Conservation (phyloP, 2,329 filamentous ascomycete species). For the Cordyceps tenuipes region DNA sequence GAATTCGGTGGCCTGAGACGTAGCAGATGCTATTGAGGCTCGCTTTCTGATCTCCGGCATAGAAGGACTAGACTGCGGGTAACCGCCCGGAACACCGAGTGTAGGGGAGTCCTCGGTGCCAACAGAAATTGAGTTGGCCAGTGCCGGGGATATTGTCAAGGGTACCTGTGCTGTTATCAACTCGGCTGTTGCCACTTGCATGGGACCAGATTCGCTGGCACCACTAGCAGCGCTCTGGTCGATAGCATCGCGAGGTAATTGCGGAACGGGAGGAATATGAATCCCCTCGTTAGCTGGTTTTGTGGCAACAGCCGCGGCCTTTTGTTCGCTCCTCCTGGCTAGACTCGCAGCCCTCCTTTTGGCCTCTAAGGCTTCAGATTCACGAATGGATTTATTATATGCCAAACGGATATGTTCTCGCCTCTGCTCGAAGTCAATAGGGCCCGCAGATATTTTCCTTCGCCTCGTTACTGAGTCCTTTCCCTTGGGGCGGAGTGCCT, state of each 20-base stretch:
- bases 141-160: conserved; percentile 12
- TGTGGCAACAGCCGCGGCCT: conserved; percentile 10
- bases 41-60: conserved; percentile 40
- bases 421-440: conserved; percentile 77
- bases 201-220: neutral
- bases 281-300: neutral
- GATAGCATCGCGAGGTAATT: conserved; percentile 6
- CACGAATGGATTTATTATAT: conserved; percentile 75
- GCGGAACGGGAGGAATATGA: conserved; percentile 5
- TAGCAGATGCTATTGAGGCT: conserved; percentile 49
- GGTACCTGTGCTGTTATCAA: neutral
- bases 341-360: conserved; percentile 43
- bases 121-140: neutral
- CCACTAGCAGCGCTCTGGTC: neutral
- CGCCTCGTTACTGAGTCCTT: conserved; percentile 24
- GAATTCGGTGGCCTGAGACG: conserved; percentile 60
- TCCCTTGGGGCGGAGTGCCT: conserved; percentile 31
- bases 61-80: conserved; percentile 36
- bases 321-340: conserved; percentile 31
- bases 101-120: conserved; percentile 49
- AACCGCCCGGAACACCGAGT: conserved; percentile 57
- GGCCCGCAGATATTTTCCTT: conserved; percentile 55
- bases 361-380: conserved; percentile 55
- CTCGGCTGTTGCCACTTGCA: neutral
- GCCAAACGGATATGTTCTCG: conserved; percentile 76